Evolutionary conservation across 257 asterid species (phyloP), one percentile per base, ranked within the genome.

Genomic region (Paraleonurus japonicus): DNA sequence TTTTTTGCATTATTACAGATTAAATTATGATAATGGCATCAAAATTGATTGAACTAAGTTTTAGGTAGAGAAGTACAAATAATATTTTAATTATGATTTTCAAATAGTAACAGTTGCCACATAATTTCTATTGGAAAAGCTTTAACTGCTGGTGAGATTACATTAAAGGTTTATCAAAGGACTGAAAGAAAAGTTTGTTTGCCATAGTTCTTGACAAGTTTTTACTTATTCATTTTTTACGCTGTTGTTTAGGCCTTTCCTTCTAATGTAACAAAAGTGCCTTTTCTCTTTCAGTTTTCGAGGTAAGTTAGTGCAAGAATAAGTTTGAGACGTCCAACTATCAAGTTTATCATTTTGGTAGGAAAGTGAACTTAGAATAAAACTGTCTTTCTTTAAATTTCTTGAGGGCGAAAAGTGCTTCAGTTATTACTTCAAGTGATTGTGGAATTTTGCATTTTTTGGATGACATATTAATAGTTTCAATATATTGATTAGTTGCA

Each of bases 131-230:
- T 30, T 16, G 2, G 17, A 16, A 37, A 20, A 30, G 4, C 6
- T 27, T 35, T 35, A n/a, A 35, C 28, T 74, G 35, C 67, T 65
- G 20, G 24, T 54, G 26, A 39, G 72, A 65, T 53, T 71, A 55
- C 67, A 63, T n/a, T 73, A 27, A 65, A 41, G 50, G 26, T 62
- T 54, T 22, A 24, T 61, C 51, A 8, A 3, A 24, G 72, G 47
- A 10, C 51, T 37, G 27, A 55, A 13, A 43, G 69, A 22, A 57
- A 67, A 51, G 24, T 43, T 47, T n/a, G n/a, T n/a, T n/a, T 35
- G 51, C 13, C 35, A 50, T 27, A n/a, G 9, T 53, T 72, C 58
- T 73, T 26, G 48, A 37, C 33, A 63, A 16, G 65, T 35, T 5
- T 15, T 58, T 58, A 30, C 51, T 58, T 33, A 24, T 22, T 59